Evolutionary conservation across 1,139 yeast species (phyloP), one percentile per base, ranked within the genome.

Genomic region (Blastobotrys raffinosifermentans): DNA sequence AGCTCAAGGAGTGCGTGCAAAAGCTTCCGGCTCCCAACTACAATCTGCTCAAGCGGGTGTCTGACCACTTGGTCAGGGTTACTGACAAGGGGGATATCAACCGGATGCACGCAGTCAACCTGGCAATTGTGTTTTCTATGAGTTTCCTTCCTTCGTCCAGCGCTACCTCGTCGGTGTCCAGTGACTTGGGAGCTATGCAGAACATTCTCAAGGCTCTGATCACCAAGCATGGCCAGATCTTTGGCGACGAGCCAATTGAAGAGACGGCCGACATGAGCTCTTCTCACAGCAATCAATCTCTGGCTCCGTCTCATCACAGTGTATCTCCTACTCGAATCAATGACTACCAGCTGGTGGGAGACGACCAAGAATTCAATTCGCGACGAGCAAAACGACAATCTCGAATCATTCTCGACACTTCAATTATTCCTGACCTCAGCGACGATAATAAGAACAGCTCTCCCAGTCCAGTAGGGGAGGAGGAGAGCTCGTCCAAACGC

Each of bases 91-190:
- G 79, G 37, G 77, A 69, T n/a, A 61, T 61, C 29, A 84, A 84
- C 62, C 75, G 78, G 53, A 84, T 84, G 94, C 82, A 80, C 43
- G 73, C 87, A 3, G 79, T 83, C 6, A 84, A 84, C 54, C 63
- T 84, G 52, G 91, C 94, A 8, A 84, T 87, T 40, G 94, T 84
- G 5, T 75, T 75, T 49, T 70, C 79, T 3, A 75, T 75, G 77
- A 72, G 77, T 56, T 72, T 74, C 49, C 57, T 74, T 40, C 66
- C 66, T 9, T 45, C 53, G 19, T 40, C 45, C 10, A 45, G 43
- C 31, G 45, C 47, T n/a, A 33, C 54, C 2, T 34, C 50, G 6
- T 46, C 57, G 4, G 49, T 52, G 29, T 47, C 55, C 13, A 51
- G 51, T 26, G 59, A 58, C 25, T 48, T 60, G 46, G 58, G 60